These are phyloP conservation scores for Articulospora tetracladia DNA, from an alignment of 495 filamentous ascomycete genomes.

Conservation along the genomic window DNA sequence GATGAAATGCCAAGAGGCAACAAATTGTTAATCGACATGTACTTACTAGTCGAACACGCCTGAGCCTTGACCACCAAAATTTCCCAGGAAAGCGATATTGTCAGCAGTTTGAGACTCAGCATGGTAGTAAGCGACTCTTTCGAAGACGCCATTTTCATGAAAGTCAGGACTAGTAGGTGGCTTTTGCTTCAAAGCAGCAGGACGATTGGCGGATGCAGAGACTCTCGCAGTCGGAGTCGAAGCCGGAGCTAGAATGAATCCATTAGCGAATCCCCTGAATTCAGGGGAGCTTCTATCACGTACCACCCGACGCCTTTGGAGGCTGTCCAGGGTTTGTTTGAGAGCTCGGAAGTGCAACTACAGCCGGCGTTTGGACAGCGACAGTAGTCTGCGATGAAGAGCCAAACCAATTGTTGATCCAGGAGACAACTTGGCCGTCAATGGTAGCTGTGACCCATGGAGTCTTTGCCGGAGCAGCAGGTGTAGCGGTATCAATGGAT, in stretches of 20 bases:
- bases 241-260: neutral
- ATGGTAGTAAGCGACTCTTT: constrained; percentile 53
- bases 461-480: constrained; percentile 9
- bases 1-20: neutral
- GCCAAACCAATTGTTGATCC: constrained; percentile 59
- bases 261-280: neutral
- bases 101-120: constrained; percentile 40
- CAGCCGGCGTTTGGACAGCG: neutral
- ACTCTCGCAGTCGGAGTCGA: neutral
- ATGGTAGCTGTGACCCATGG: constrained; percentile 54
- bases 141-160: constrained; percentile 19
- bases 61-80: constrained; percentile 55
- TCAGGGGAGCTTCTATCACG: neutral
- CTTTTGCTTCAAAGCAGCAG: neutral
- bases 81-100: constrained; percentile 64
- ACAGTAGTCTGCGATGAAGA: neutral
- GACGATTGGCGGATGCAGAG: neutral
- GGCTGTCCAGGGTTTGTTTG: neutral
- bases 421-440: constrained; percentile 55
- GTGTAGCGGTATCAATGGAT: constrained; percentile 14
- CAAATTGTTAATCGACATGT: constrained; percentile 6
- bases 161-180: neutral
- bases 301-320: neutral
- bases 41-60: constrained; percentile 55
- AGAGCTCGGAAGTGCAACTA: neutral